Conservation (phyloP, 768 basidiomycete species). For the Thelephora ganbajun region DNA sequence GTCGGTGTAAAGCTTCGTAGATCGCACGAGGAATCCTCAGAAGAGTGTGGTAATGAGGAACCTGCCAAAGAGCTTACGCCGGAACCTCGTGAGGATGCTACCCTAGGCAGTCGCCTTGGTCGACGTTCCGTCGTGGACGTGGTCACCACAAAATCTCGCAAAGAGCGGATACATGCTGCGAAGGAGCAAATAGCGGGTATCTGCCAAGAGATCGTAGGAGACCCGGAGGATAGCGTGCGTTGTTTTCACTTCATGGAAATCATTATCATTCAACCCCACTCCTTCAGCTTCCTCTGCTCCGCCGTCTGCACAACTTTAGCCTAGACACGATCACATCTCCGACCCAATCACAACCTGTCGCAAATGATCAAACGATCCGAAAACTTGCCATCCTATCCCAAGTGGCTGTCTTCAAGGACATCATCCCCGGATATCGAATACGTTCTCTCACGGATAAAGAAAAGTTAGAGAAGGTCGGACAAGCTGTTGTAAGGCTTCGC, state of each 20-base stretch:
- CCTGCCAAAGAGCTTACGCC: slow-evolving; percentile 11
- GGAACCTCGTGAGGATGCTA: slow-evolving; percentile 45
- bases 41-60: slow-evolving; percentile 22
- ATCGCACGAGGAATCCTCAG: slow-evolving; percentile 18
- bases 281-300: slow-evolving; percentile 68
- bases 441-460: slow-evolving; percentile 83
- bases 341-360: slow-evolving; percentile 52
- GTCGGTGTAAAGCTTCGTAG: slow-evolving; percentile 25
- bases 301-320: slow-evolving; percentile 84
- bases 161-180: slow-evolving; percentile 55
- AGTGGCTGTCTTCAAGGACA: slow-evolving; percentile 89
- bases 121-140: slow-evolving; percentile 65
- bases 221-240: slow-evolving; percentile 89
- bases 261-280: slow-evolving; percentile 3
- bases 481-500: slow-evolving; percentile 77
- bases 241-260: slow-evolving; percentile 1
- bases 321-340: slow-evolving; percentile 57
- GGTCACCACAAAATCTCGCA: slow-evolving; percentile 50
- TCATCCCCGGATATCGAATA: slow-evolving; percentile 93
- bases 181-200: slow-evolving; percentile 91
- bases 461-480: slow-evolving; percentile 85
- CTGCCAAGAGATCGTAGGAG: slow-evolving; percentile 87
- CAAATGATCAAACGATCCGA: slow-evolving; percentile 72
- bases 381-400: slow-evolving; percentile 84
- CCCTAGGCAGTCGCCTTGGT: slow-evolving; percentile 83